Conservation (phyloP, 768 basidiomycete genomes). For the Plicaturopsis crispa region DNA sequence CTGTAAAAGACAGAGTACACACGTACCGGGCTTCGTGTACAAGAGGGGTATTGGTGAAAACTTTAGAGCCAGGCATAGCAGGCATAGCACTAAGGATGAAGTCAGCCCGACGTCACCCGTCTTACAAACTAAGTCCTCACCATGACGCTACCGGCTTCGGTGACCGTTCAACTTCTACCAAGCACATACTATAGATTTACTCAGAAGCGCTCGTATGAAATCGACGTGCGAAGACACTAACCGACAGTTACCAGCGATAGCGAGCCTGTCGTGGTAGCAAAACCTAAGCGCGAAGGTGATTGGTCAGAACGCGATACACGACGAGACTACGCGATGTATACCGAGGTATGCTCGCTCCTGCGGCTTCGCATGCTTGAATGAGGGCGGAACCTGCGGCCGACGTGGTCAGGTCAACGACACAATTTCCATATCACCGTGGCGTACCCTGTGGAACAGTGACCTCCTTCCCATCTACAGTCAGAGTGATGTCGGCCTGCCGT, state of each 20-base stretch:
- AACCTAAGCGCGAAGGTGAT: constrained; percentile 37
- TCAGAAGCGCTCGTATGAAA: constrained; percentile 3
- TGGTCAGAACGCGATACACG: constrained; percentile 10
- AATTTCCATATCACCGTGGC: constrained; percentile 18
- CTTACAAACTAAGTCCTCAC: too few species aligned
- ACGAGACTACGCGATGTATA: constrained; percentile 17
- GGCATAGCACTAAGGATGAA: constrained; percentile 83
- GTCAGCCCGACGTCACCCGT: too few species aligned
- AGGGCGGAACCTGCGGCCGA: constrained; percentile 69
- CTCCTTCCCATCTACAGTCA: constrained; percentile 95
- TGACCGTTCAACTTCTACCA: constrained; percentile 94
- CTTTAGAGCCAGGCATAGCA: constrained; percentile 89
- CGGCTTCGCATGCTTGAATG: constrained; percentile 93
- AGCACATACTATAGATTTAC: constrained; percentile 70
- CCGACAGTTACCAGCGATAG: constrained; percentile 98
- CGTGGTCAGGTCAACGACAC: constrained; percentile 6
- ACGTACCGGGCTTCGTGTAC: constrained; percentile 78
- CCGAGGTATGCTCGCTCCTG: constrained; percentile 77
- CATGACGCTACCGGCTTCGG: constrained; percentile 95
- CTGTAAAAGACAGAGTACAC: constrained; percentile 1
- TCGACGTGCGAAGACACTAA: constrained; percentile 27
- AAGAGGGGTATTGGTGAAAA: constrained; percentile 88
- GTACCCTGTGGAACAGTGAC: constrained; percentile 94
- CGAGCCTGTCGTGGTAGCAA: constrained; percentile 87
- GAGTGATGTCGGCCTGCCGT: constrained; percentile 73